A percentile compares a stretch with the other conserved stretches of the same genome.
Conservation (phyloP, 106 monocot species). For the Apostasia ramifera region DNA sequence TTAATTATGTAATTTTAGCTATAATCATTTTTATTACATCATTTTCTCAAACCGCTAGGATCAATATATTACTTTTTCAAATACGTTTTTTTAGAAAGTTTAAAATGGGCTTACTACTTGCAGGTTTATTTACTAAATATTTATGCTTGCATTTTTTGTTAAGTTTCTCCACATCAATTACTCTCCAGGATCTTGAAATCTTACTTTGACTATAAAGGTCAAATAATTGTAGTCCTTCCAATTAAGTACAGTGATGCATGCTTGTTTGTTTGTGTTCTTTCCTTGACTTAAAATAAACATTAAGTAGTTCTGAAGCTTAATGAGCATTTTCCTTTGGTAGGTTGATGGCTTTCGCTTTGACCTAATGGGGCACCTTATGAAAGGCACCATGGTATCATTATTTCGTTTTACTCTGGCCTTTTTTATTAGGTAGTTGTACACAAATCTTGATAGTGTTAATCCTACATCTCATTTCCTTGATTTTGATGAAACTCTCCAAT, state of each 20-base stretch:
- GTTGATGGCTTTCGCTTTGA: conserved; percentile 94
- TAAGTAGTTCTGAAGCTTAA: neutral
- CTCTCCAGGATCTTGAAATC: neutral
- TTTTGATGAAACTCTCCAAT: too few relatives aligned
- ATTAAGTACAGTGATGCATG: neutral
- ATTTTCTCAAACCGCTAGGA: too few relatives aligned
- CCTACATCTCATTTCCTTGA: too few relatives aligned
- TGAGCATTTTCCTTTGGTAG: conserved; percentile 12
- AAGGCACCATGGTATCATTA: conserved; percentile 67
- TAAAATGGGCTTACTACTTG: too few relatives aligned
- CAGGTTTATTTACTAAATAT: neutral
- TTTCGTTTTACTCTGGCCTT: neutral
- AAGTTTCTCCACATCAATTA: neutral
- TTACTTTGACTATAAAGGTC: neutral
- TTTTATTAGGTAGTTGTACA: too few relatives aligned
- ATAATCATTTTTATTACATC: too few relatives aligned
- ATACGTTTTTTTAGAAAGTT: too few relatives aligned
- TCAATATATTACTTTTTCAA: too few relatives aligned
- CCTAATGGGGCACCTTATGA: conserved; percentile 93
- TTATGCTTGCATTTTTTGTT: neutral
- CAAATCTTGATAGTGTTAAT: too few relatives aligned
- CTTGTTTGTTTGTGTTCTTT: neutral
- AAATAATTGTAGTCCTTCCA: neutral
- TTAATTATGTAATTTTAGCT: too few relatives aligned
- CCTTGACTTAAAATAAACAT: neutral